phyloP scores from a whole-genome alignment of 1,139 yeast species.

The Protomyces gravidus region DNA sequence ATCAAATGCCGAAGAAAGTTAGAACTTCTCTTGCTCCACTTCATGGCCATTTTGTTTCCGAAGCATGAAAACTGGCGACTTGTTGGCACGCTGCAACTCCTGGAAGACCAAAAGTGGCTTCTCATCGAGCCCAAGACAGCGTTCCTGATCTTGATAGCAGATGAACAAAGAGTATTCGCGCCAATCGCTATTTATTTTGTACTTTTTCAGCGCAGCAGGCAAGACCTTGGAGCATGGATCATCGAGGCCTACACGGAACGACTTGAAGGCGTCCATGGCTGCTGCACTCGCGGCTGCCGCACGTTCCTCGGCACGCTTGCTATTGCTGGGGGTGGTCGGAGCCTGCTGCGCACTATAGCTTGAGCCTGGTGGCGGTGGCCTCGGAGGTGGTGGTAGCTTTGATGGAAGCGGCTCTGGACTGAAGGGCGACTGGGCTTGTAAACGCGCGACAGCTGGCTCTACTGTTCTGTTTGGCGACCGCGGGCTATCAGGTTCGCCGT shows the following conservation, averaged over 20 bases:
- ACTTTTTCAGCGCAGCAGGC: constrained; percentile 85
- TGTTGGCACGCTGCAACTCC: constrained; percentile 78
- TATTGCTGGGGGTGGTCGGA: not conserved
- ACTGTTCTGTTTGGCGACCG: constrained; percentile 8
- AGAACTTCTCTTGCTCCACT: not conserved
- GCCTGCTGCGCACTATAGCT: not conserved
- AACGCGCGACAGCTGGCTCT: not conserved
- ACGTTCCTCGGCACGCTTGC: not conserved
- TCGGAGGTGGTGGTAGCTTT: constrained; percentile 17
- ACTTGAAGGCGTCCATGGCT: constrained; percentile 66
- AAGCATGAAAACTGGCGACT: constrained; percentile 89
- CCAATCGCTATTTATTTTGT: constrained; percentile 80
- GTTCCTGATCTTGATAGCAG: constrained; percentile 64
- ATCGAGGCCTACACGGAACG: constrained; percentile 79
- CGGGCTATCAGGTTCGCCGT: constrained; percentile 22
- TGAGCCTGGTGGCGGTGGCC: constrained; percentile 25
- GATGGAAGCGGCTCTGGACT: not conserved
- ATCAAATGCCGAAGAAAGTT: too few relatives aligned
- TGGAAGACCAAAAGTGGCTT: constrained; percentile 86
- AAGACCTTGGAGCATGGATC: constrained; percentile 87
- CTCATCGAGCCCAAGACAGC: constrained; percentile 77
- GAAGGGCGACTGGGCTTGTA: constrained; percentile 4
- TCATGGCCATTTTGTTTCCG: constrained; percentile 41
- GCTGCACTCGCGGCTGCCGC: constrained; percentile 5
- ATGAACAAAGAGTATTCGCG: constrained; percentile 82